Evolutionary conservation across 768 basidiomycete genomes (phyloP), one percentile per base, ranked within the genome.

Genomic region (Leccinellum rugosiceps): DNA sequence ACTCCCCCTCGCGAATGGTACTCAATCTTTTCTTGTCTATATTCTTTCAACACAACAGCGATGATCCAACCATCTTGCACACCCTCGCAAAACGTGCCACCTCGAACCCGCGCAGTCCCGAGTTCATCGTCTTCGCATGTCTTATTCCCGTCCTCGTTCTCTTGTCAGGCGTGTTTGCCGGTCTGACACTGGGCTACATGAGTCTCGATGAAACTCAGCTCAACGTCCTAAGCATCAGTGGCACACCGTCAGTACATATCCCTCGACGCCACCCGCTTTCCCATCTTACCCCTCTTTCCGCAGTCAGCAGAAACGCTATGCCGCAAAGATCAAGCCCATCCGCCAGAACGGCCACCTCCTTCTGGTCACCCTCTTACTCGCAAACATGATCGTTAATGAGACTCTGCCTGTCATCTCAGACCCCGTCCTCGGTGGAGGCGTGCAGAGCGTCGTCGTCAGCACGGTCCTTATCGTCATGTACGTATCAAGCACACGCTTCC

Each of bases 311-410:
- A 84, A 87, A 65, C 77, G 77, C 57, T 89, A 92, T 60, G 94
- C 94, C 8, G 83, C 83, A 65, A 87, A 88, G 74, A 95, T 95
- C 65, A 85, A 86, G 70, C 93, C 93, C 13, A 86, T 96, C 49
- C 87, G 92, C 55, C 78, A 85, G 76, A 87, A 93, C 63, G 90
- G 90, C 2, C 91, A 93, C 68, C 75, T 92, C 30, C 78, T 94
- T 10, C 82, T 94, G 57, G 90, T 92, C 55, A 92, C 90, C 0
- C 83, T 92, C 38, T 81, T 93, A 10, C 75, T 94, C 30, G 86
- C 88, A 32, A 94, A 95, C 73, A 94, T 95, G 93, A 90, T 94
- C 56, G 87, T 88, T 65, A 94, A 94, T 69, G 92, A 94, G 74
- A 80, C 89, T 0, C 82, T 94, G 5, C 93, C 94, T 34, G 81